A percentile compares a stretch with the other conserved stretches of the same genome.
phyloP scores from a whole-genome alignment of 2,329 filamentous ascomycete species.

The Chaetothyriales sp. region DNA sequence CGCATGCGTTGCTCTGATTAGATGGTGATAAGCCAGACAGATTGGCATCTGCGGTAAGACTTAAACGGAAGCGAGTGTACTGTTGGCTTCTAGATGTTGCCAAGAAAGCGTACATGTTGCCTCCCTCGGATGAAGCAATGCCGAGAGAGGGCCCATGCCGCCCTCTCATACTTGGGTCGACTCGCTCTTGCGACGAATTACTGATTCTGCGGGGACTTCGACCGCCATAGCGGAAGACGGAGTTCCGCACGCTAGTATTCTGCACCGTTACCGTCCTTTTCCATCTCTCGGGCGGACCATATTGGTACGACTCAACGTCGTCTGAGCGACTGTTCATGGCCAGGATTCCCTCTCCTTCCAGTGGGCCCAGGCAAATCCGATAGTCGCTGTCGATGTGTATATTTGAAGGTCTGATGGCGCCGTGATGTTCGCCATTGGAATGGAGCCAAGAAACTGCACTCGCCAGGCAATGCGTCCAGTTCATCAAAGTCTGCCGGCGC shows the following conservation, averaged over 20 bases:
- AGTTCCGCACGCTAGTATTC: slow-evolving; percentile 21
- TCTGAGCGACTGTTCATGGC: slow-evolving; percentile 39
- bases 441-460: slow-evolving; percentile 46
- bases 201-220: slow-evolving; percentile 24
- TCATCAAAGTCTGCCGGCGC: slow-evolving; percentile 29
- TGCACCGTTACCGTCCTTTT: slow-evolving; percentile 26
- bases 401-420: slow-evolving; percentile 46
- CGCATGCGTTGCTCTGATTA: slow-evolving; percentile 3
- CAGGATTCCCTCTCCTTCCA: slow-evolving; percentile 42
- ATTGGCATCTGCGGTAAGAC: slow-evolving; percentile 5
- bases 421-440: slow-evolving; percentile 40
- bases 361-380: slow-evolving; percentile 44
- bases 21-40: slow-evolving; percentile 1
- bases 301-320: slow-evolving; percentile 45
- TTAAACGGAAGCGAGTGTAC: slow-evolving; percentile 11
- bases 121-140: slow-evolving; percentile 7
- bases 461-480: slow-evolving; percentile 38
- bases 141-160: too few relatives aligned
- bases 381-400: slow-evolving; percentile 45
- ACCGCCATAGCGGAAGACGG: slow-evolving; percentile 28
- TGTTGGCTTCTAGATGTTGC: slow-evolving; percentile 8
- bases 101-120: slow-evolving; percentile 10
- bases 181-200: slow-evolving; percentile 12
- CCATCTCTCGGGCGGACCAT: slow-evolving; percentile 45
- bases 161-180: slow-evolving; percentile 13